Evolutionary conservation across 1,284 basidiomycete species (phyloP).

Genomic region (Trametes sp.): DNA sequence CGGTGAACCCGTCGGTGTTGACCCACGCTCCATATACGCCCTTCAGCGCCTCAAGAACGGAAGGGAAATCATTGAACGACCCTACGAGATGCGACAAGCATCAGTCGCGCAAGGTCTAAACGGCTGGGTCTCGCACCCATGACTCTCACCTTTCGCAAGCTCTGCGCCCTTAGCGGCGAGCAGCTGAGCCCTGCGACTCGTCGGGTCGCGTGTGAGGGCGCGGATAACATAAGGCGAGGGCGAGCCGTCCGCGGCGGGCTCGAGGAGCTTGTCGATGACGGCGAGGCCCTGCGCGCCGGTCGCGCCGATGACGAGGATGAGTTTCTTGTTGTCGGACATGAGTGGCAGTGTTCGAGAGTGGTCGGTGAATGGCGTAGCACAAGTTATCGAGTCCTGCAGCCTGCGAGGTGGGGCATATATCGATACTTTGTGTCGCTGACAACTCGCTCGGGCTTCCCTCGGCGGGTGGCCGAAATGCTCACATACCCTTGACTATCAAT

Average conservation of each 20-base stretch:
- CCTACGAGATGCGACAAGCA: background rate
- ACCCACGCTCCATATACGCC: constrained; percentile 55
- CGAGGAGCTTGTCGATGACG: constrained; percentile 53
- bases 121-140: background rate
- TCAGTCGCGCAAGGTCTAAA: background rate
- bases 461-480: background rate
- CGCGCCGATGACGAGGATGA: constrained; percentile 57
- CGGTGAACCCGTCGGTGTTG: constrained; percentile 57
- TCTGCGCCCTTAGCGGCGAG: constrained; percentile 5
- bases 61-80: constrained; percentile 38
- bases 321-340: constrained; percentile 30
- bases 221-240: constrained; percentile 55
- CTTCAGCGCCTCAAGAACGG: constrained; percentile 46
- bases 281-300: constrained; percentile 57
- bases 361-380: too few relatives aligned
- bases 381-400: too few relatives aligned
- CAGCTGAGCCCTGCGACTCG: constrained; percentile 44
- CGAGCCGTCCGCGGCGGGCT: constrained; percentile 45
- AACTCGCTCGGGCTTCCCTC: background rate
- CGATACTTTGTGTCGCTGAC: background rate
- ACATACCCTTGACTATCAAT: background rate
- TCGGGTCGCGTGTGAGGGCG: constrained; percentile 52
- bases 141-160: background rate
- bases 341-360: background rate
- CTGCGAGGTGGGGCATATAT: background rate